Conservation (phyloP, 2,329 filamentous ascomycete species). For the Microthyrium microscopicum region DNA sequence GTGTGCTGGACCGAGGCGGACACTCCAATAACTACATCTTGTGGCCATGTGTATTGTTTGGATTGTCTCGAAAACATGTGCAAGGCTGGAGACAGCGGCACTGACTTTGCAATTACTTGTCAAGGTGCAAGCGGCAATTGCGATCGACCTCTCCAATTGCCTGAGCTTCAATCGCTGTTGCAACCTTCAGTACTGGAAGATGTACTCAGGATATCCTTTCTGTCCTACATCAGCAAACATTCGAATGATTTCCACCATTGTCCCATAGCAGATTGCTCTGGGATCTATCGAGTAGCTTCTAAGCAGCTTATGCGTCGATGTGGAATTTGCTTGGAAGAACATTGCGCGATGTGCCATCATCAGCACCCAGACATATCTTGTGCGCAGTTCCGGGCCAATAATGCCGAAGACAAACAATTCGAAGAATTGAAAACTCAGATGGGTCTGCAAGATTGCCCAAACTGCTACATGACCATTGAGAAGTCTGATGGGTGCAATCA, state of each 20-base stretch:
- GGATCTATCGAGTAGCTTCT: conserved; percentile 23
- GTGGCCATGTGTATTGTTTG: conserved; percentile 26
- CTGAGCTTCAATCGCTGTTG: conserved; percentile 14
- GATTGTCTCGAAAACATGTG: conserved; percentile 25
- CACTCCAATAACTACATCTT: conserved; percentile 20
- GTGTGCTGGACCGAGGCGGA: conserved; percentile 24
- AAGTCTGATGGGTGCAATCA: conserved; percentile 32
- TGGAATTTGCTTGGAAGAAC: conserved; percentile 16
- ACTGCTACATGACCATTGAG: conserved; percentile 23
- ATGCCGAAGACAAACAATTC: conserved; percentile 9
- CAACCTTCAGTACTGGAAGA: conserved; percentile 20
- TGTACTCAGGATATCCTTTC: conserved; percentile 23
- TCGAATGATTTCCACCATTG: conserved; percentile 23
- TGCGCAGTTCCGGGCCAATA: conserved; percentile 13
- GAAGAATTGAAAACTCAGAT: conserved; percentile 9
- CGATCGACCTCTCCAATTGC: conserved; percentile 12
- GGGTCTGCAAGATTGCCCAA: conserved; percentile 14
- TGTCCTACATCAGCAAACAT: conserved; percentile 18
- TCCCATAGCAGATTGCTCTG: conserved; percentile 27
- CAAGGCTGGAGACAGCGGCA: conserved; percentile 9
- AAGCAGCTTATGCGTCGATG: conserved; percentile 17
- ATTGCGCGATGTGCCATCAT: conserved; percentile 12
- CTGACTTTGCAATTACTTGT: conserved; percentile 14
- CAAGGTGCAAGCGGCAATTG: conserved; percentile 15
- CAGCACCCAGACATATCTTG: conserved; percentile 12